Conservation (phyloP, 805 yeast species). For the Kodamaea neixiangensis region DNA sequence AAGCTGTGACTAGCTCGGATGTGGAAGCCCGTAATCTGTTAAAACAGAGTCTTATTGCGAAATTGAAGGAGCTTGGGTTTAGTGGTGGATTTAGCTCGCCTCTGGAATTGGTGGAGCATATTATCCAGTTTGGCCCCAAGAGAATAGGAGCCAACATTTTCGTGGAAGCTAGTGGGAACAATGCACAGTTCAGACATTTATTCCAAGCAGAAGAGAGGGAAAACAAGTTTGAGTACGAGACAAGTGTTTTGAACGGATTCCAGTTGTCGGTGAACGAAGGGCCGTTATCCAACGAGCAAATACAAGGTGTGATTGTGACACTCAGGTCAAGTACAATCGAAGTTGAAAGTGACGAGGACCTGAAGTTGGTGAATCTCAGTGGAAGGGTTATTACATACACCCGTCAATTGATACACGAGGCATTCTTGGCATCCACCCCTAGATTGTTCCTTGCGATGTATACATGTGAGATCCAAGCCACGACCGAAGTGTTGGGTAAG, state of each 20-base stretch:
- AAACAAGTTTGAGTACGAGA: slow-evolving; percentile 45
- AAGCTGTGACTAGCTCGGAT: neutral
- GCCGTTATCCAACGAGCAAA: slow-evolving; percentile 84
- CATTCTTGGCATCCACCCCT: slow-evolving; percentile 81
- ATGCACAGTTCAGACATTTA: slow-evolving; percentile 29
- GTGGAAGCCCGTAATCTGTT: slow-evolving; percentile 6
- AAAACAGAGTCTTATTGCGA: slow-evolving; percentile 15
- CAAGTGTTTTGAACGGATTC: slow-evolving; percentile 77
- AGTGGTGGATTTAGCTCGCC: slow-evolving; percentile 22
- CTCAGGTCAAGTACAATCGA: slow-evolving; percentile 36
- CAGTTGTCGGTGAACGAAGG: slow-evolving; percentile 82
- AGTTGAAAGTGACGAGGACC: slow-evolving; percentile 30
- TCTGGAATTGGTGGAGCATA: slow-evolving; percentile 28
- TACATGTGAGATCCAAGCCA: slow-evolving; percentile 91
- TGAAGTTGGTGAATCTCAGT: slow-evolving; percentile 48
- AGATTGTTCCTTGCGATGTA: slow-evolving; percentile 91
- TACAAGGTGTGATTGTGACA: slow-evolving; percentile 74
- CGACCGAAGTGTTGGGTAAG: slow-evolving; percentile 91
- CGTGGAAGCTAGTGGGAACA: slow-evolving; percentile 48
- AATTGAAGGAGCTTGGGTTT: slow-evolving; percentile 19
- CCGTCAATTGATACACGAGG: slow-evolving; percentile 69
- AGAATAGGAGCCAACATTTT: slow-evolving; percentile 74
- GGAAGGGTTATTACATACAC: slow-evolving; percentile 77
- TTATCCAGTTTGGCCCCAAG: slow-evolving; percentile 76
- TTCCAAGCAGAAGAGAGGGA: slow-evolving; percentile 21